These are phyloP conservation scores for Pseudocercospora pini-densiflorae DNA, from an alignment of 2,329 filamentous ascomycete genomes.

Conservation along the genomic window DNA sequence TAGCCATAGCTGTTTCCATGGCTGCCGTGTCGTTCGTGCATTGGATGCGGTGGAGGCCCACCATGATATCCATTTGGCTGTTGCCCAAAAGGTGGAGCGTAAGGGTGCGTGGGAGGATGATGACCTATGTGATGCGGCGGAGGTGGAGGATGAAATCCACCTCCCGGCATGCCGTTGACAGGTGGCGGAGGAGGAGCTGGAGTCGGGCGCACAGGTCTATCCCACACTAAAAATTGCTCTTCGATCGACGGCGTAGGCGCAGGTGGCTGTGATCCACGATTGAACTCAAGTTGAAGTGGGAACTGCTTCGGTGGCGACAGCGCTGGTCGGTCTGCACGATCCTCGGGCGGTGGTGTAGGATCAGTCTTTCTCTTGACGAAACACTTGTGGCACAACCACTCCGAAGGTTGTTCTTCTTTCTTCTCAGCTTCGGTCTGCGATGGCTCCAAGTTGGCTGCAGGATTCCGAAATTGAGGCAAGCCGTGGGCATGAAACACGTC, in stretches of 20 bases:
- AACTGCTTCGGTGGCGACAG: slow-evolving; percentile 34
- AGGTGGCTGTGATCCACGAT: slow-evolving; percentile 23
- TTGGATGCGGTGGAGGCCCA: slow-evolving; percentile 19
- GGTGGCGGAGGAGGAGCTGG: slow-evolving; percentile 24
- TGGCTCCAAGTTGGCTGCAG: slow-evolving; percentile 25
- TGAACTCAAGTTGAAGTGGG: slow-evolving; percentile 33
- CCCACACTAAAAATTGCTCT: slow-evolving; percentile 35
- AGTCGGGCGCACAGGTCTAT: slow-evolving; percentile 29
- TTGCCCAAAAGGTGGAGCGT: slow-evolving; percentile 32
- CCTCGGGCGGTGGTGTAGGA: slow-evolving; percentile 42
- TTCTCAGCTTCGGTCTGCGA: slow-evolving; percentile 21
- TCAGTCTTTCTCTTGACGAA: slow-evolving; percentile 51
- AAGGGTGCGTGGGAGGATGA: slow-evolving; percentile 29
- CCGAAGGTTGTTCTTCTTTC: slow-evolving; percentile 21
- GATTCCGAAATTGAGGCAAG: slow-evolving; percentile 32
- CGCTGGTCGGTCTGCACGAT: slow-evolving; percentile 30
- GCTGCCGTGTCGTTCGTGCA: slow-evolving; percentile 34
- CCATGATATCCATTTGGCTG: slow-evolving; percentile 33
- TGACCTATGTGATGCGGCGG: slow-evolving; percentile 21
- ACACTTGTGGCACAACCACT: slow-evolving; percentile 55
- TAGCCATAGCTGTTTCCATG: slow-evolving; percentile 21
- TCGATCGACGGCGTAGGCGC: slow-evolving; percentile 24
- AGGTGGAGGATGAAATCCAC: slow-evolving; percentile 20
- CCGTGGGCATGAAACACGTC: slow-evolving; percentile 34
- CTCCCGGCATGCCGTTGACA: slow-evolving; percentile 18